A percentile compares a stretch with the other conserved stretches of the same genome.
phyloP scores from a whole-genome alignment of 2,329 filamentous ascomycete species.

The Aspergillus thermomutatus region DNA sequence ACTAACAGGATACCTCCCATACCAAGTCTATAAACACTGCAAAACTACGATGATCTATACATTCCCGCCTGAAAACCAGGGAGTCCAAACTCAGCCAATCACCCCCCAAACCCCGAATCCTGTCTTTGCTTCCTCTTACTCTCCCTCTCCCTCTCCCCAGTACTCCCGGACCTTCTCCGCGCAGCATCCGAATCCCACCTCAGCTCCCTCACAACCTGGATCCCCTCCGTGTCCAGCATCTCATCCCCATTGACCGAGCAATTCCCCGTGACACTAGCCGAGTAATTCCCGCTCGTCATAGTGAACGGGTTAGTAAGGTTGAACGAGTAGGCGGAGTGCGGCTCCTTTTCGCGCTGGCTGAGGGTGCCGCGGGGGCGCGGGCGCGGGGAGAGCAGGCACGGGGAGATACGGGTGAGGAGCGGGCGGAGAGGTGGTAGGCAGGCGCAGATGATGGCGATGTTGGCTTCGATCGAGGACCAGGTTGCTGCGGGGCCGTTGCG shows the following conservation, averaged over 20 bases:
- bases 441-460: slow-evolving; percentile 31
- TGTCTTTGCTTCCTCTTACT: neutral
- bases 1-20: neutral
- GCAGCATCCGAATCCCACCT: slow-evolving; percentile 20
- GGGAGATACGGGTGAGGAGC: slow-evolving; percentile 23
- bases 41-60: neutral
- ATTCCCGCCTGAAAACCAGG: neutral
- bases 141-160: neutral
- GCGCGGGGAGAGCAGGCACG: slow-evolving; percentile 18
- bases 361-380: slow-evolving; percentile 8
- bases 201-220: slow-evolving; percentile 28
- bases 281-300: slow-evolving; percentile 15
- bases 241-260: slow-evolving; percentile 14
- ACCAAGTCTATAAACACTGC: neutral
- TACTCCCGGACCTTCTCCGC: neutral
- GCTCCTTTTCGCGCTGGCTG: slow-evolving; percentile 7
- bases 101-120: neutral
- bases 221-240: slow-evolving; percentile 14
- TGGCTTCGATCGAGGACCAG: slow-evolving; percentile 31
- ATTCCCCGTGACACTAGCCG: slow-evolving; percentile 24
- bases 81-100: neutral
- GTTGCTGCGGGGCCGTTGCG: slow-evolving; percentile 22
- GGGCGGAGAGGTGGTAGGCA: slow-evolving; percentile 27
- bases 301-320: slow-evolving; percentile 6
- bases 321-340: slow-evolving; percentile 5